phyloP scores from a whole-genome alignment of 306 rosid genomes.

The Begonia peltatifolia region DNA sequence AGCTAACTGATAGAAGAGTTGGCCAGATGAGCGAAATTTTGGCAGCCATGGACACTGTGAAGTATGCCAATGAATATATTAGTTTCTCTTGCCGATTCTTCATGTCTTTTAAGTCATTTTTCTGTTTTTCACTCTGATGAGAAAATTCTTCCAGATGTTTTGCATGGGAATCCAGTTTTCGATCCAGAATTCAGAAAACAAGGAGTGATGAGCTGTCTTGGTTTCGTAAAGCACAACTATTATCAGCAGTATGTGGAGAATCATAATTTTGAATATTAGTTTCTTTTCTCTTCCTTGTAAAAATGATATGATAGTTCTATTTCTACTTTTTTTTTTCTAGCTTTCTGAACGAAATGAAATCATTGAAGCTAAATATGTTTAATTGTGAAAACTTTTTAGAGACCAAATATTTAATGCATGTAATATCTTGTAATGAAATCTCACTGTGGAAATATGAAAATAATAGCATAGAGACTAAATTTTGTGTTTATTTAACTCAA shows the following conservation, averaged over 20 bases:
- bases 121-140: background rate
- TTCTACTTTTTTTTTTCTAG: too few relatives aligned
- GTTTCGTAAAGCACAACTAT: conserved; percentile 55
- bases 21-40: conserved; percentile 78
- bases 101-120: conserved; percentile 3
- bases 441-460: too few relatives aligned
- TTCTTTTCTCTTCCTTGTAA: background rate
- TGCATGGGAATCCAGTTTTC: conserved; percentile 89
- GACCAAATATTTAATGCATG: too few relatives aligned
- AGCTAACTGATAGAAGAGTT: conserved; percentile 74
- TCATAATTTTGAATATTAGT: conserved; percentile 9
- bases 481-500: too few relatives aligned
- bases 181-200: conserved; percentile 48
- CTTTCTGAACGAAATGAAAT: too few relatives aligned
- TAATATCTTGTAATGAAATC: too few relatives aligned
- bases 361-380: too few relatives aligned
- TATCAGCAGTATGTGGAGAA: conserved; percentile 48
- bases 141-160: conserved; percentile 52
- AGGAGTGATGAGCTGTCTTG: conserved; percentile 52
- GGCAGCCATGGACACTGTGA: conserved; percentile 79
- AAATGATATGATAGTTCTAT: too few relatives aligned
- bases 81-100: background rate
- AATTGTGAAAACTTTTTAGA: too few relatives aligned
- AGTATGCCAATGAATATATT: conserved; percentile 28
- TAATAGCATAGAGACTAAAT: too few relatives aligned